A percentile compares a stretch with the other conserved stretches of the same genome.
Evolutionary conservation across 2,329 filamentous ascomycete genomes (phyloP).

Genomic region (Calycina herbarum): DNA sequence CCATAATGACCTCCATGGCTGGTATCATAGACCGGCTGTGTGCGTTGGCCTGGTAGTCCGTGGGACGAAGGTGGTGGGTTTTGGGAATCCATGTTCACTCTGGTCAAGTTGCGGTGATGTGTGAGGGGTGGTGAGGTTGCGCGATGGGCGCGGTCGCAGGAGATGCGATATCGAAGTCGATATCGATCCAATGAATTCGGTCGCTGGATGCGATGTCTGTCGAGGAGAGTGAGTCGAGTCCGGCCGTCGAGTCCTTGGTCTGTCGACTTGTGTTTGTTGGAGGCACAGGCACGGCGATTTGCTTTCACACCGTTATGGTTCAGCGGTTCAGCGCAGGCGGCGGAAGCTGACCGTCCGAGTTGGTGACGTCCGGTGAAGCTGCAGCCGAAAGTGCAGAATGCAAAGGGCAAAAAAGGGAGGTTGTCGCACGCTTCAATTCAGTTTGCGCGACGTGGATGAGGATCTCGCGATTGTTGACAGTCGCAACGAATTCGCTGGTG

Average conservation of each 20-base stretch:
- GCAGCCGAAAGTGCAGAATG: not conserved
- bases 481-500: conserved; percentile 11
- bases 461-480: conserved; percentile 24
- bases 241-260: not conserved
- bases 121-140: not conserved
- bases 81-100: conserved; percentile 53
- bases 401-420: not conserved
- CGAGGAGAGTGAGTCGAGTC: not conserved
- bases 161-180: not conserved
- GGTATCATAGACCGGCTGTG: conserved; percentile 70
- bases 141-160: not conserved
- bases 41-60: conserved; percentile 51
- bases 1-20: conserved; percentile 77
- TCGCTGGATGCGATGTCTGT: not conserved
- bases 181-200: conserved; percentile 8
- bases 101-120: not conserved
- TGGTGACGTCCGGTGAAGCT: not conserved
- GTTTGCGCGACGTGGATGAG: conserved; percentile 16
- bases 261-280: not conserved
- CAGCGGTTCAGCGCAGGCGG: not conserved
- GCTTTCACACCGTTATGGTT: not conserved
- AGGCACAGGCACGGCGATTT: not conserved
- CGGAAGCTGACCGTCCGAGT: conserved; percentile 16
- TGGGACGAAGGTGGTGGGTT: conserved; percentile 54
- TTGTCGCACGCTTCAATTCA: conserved; percentile 4